Conservation (phyloP, 2,329 filamentous ascomycete genomes). For the Coniella lustricola region DNA sequence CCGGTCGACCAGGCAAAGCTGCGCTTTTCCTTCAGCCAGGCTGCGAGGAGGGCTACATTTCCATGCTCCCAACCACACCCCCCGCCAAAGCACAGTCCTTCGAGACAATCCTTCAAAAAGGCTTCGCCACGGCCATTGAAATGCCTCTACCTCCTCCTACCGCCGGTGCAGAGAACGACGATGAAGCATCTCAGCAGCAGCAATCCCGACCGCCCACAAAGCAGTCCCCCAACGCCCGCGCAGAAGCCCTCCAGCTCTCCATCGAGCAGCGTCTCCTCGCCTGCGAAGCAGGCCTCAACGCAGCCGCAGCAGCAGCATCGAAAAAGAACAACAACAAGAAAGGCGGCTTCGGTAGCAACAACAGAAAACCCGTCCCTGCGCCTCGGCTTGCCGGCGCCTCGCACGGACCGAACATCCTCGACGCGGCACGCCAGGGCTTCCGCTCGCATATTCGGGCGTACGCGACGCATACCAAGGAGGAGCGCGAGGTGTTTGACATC, state of each 20-base stretch:
- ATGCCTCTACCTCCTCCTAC: slow-evolving; percentile 48
- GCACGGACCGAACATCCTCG: slow-evolving; percentile 55
- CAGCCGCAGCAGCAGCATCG: too few species aligned
- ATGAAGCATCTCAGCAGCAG: slow-evolving; percentile 44
- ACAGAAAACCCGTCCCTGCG: slow-evolving; percentile 34
- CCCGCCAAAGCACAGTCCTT: slow-evolving; percentile 44
- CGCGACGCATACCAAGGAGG: slow-evolving; percentile 82
- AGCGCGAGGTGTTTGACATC: slow-evolving; percentile 85
- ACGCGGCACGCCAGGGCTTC: slow-evolving; percentile 77
- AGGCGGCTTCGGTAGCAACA: slow-evolving; percentile 15
- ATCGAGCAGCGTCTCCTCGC: slow-evolving; percentile 51
- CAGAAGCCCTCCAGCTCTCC: slow-evolving; percentile 52
- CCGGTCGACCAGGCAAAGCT: slow-evolving; percentile 80
- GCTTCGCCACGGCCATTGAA: slow-evolving; percentile 53
- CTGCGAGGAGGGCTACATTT: slow-evolving; percentile 84
- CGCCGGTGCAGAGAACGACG: slow-evolving; percentile 61
- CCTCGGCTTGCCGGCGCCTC: not conserved
- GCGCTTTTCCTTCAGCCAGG: slow-evolving; percentile 87
- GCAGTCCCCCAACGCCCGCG: slow-evolving; percentile 36
- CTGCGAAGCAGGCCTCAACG: slow-evolving; percentile 16
- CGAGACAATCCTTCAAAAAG: slow-evolving; percentile 55
- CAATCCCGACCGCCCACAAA: slow-evolving; percentile 36
- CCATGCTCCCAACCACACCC: slow-evolving; percentile 52
- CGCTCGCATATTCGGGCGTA: slow-evolving; percentile 92
- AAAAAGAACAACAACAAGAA: not conserved